Conservation (phyloP, 169 alveolate species). For the Ichthyophthirius multifiliis region DNA sequence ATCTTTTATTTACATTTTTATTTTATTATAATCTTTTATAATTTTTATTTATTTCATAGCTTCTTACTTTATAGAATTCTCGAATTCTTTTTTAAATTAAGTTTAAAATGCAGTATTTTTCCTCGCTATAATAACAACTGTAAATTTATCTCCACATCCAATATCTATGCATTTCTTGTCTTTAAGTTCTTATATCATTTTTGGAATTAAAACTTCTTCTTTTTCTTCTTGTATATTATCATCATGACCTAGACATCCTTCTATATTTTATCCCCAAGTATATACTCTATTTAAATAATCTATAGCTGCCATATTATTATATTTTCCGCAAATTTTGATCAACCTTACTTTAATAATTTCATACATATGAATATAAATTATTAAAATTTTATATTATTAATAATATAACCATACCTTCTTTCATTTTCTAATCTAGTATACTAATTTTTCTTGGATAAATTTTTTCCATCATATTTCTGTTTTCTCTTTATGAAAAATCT, state of each 20-base stretch:
- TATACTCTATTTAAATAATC: conserved; percentile 26
- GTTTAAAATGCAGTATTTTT: no score
- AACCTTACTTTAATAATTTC: not conserved
- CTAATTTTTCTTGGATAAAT: not conserved
- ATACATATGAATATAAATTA: not conserved
- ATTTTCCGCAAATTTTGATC: conserved; percentile 28
- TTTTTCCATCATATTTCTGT: not conserved
- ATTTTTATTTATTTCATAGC: no score
- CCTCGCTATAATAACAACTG: no score
- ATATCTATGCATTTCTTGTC: not conserved
- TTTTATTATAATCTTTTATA: no score
- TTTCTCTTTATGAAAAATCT: not conserved
- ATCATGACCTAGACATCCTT: conserved; percentile 2
- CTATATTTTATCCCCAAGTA: conserved; percentile 26
- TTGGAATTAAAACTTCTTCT: conserved; percentile 2
- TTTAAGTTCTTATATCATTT: not conserved
- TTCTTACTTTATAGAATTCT: no score
- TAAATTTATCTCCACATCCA: not conserved
- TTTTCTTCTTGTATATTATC: not conserved
- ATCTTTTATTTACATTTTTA: no score
- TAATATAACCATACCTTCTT: not conserved
- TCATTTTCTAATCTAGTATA: not conserved
- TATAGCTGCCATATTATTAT: conserved; percentile 11
- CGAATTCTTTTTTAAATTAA: no score
- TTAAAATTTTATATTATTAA: not conserved